Evolutionary conservation across 2,329 filamentous ascomycete genomes (phyloP), one percentile per base, ranked within the genome.

Genomic region (Claviceps pusilla): DNA sequence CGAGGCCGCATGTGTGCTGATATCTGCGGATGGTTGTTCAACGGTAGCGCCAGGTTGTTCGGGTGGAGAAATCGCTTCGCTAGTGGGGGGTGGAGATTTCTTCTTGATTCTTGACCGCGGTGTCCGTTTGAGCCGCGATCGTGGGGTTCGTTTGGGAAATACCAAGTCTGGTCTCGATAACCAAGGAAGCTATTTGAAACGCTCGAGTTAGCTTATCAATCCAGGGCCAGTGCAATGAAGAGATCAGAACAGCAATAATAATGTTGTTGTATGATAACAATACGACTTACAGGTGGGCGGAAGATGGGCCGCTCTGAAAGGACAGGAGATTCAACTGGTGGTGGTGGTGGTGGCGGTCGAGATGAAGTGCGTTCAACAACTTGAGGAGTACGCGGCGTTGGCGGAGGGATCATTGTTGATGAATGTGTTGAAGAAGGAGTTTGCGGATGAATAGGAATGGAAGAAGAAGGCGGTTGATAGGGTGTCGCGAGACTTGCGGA

Each of bases 391-490:
- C 71, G 70, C 31, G 76, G 74, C 16, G 75, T 78, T 59, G 71
- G 68, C 10, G 76, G 69, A 56, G 68, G 66, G 31, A 67, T 62
- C 59, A 65, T 60, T 57, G 70, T 66, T 3, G 73, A 72, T 7
- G 76, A 76, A 54, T 76, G 72, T 19, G 74, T 75, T 16, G 78
- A 80, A 4, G 78, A 80, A 5, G 77, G 77, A 10, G 78, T 78
- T 37, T 75, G 73, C 24, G 75, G 69, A 54, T 69, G 68, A 45
- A 71, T 64, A 19, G 73, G 67, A 54, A 71, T 65, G 31, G 73
- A 68, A 19, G 67, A 65, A 35, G 70, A 67, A 64, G 79, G 69
- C 64, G 77, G 71, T 64, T 81, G 76, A 69, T 81, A 75, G 58
- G 83, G 70, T 55, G 80, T 74, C 53, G 77, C 73, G 65, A 79